Evolutionary conservation across 495 filamentous ascomycete genomes (phyloP), one percentile per base, ranked within the genome.

Genomic region (Chaetomium tenue): DNA sequence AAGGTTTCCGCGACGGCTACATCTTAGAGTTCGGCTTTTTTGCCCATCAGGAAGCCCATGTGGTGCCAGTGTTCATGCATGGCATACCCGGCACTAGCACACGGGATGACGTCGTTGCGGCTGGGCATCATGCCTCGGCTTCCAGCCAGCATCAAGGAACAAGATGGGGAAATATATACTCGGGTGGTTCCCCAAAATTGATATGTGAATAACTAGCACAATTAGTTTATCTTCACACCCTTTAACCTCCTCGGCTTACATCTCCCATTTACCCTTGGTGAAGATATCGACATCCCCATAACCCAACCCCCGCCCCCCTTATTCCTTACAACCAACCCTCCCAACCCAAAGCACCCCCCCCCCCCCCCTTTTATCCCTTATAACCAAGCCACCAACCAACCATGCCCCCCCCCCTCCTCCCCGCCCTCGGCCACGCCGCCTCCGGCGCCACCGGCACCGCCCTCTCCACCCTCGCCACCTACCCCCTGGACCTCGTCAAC

Each of bases 401-500:
- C 42, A 42, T 40, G 30, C 54, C 33, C n/a, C 12, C 11, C 0
- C 12, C 54, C 25, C 13, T 85, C 9, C 84, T 96, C n/a, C 90
- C 92, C 58, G 89, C 91, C 6, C 78, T 96, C n/a, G 91, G 91
- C 22, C 93, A 97, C 79, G 93, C 93, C 56, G 72, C 90, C 23
- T 89, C 92, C 20, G 92, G 92, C 56, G 86, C 90, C 30, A 80
- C 86, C 16, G 92, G 91, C 18, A 88, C 91, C 3, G 87, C 91
- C 13, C 83, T 95, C 57, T 92, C 92, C 3, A 93, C 92, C 70
- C 76, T 93, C 55, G 75, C 86, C 50, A 86, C 89, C 12, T 96
- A 96, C 73, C 93, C 93, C 2, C 83, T 97, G 26, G 89, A 89
- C 71, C 82, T 96, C n/a, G 87, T 93, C 61, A 88, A 92, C 64